Evolutionary conservation across 2,329 filamentous ascomycete genomes (phyloP).

Genomic region (Ophiostoma populinum): DNA sequence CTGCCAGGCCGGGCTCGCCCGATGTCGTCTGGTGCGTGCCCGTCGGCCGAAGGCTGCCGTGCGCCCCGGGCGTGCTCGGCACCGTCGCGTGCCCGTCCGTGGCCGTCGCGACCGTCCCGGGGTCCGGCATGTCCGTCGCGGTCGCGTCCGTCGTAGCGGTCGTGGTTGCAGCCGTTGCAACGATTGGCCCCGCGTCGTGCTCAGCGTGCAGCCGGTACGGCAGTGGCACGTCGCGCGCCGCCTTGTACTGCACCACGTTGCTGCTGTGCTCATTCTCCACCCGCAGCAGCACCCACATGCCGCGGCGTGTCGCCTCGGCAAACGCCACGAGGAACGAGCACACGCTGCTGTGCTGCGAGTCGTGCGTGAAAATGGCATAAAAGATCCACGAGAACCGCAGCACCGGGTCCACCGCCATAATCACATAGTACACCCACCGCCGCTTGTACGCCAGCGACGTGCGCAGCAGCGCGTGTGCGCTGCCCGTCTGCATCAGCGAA

Average conservation of each 20-base stretch:
- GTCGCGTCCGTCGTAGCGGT: slow-evolving; percentile 4
- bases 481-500: slow-evolving; percentile 65
- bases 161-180: slow-evolving; percentile 8
- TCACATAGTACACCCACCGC: slow-evolving; percentile 68
- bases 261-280: slow-evolving; percentile 96
- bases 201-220: slow-evolving; percentile 48
- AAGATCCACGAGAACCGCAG: slow-evolving; percentile 90
- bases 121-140: neutral
- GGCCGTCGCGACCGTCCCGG: neutral
- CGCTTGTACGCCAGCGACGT: slow-evolving; percentile 65
- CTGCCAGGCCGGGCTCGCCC: neutral
- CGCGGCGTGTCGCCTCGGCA: slow-evolving; percentile 66
- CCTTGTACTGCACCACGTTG: slow-evolving; percentile 80
- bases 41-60: too few relatives aligned
- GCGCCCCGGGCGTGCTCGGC: too few relatives aligned
- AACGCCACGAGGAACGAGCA: slow-evolving; percentile 66
- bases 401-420: slow-evolving; percentile 69
- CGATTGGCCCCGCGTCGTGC: neutral
- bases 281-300: slow-evolving; percentile 81
- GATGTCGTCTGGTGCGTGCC: neutral
- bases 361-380: slow-evolving; percentile 66
- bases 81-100: too few relatives aligned
- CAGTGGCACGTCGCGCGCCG: slow-evolving; percentile 69
- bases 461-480: slow-evolving; percentile 51
- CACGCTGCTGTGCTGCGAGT: slow-evolving; percentile 67